Evolutionary conservation across 345 rosid species (phyloP).

Genomic region (Anacardium occidentale): DNA sequence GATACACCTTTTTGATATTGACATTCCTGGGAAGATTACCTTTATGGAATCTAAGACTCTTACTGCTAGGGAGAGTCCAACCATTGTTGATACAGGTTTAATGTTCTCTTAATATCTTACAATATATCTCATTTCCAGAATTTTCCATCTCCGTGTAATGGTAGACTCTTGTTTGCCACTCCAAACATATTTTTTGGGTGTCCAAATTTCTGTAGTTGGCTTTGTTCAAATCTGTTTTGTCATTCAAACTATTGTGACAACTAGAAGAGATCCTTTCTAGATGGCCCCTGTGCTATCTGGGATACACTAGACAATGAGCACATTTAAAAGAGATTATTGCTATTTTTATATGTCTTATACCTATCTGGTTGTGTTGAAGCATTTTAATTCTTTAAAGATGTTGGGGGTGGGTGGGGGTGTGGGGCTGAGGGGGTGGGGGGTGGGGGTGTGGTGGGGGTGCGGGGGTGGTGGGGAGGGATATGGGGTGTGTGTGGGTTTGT

Average conservation of each 20-base stretch:
- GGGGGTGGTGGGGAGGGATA: too few relatives aligned
- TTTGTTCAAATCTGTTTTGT: neutral
- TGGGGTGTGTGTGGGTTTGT: too few relatives aligned
- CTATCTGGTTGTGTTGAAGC: neutral
- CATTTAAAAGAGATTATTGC: neutral
- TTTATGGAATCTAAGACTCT: conserved; percentile 87
- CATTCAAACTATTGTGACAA: neutral
- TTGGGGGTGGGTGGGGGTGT: too few relatives aligned
- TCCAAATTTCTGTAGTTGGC: neutral
- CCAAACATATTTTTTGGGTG: neutral
- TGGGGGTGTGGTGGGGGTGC: too few relatives aligned
- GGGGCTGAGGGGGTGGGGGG: too few relatives aligned
- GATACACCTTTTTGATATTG: conserved; percentile 94
- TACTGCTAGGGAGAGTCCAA: conserved; percentile 87
- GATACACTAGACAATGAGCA: neutral
- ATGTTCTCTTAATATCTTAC: neutral
- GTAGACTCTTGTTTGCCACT: neutral
- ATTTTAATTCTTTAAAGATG: neutral
- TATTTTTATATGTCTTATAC: neutral
- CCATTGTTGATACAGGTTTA: conserved; percentile 86
- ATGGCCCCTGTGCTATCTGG: neutral
- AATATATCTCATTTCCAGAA: neutral
- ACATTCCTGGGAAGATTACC: conserved; percentile 95
- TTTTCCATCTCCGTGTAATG: neutral
- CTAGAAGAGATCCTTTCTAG: neutral